phyloP scores from a whole-genome alignment of 768 basidiomycete genomes.

The Hygrocybe punicea region DNA sequence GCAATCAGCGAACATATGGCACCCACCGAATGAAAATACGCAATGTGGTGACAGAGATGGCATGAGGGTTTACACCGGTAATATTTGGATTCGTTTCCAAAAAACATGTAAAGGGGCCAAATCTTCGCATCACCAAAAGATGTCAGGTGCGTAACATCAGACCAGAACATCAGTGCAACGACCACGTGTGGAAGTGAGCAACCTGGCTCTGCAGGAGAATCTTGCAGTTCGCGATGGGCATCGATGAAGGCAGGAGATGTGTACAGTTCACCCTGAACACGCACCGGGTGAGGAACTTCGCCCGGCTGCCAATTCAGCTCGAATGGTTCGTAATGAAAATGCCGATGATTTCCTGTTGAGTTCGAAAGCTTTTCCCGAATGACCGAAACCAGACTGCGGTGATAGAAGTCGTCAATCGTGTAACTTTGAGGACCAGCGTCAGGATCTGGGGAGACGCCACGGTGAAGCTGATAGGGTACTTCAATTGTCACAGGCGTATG shows the following conservation, averaged over 20 bases:
- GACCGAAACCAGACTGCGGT: slow-evolving; percentile 11
- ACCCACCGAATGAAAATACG: slow-evolving; percentile 37
- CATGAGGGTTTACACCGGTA: slow-evolving; percentile 24
- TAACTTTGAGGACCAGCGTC: slow-evolving; percentile 6
- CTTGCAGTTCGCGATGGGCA: slow-evolving; percentile 8
- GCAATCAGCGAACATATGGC: neutral
- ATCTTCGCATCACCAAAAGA: slow-evolving; percentile 33
- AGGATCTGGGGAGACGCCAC: neutral
- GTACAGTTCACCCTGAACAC: neutral
- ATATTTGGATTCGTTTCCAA: slow-evolving; percentile 41
- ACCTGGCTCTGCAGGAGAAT: neutral
- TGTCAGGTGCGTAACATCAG: slow-evolving; percentile 35
- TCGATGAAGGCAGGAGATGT: neutral
- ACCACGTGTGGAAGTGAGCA: neutral
- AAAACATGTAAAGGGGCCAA: slow-evolving; percentile 41
- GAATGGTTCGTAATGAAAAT: slow-evolving; percentile 18
- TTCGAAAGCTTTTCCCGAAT: slow-evolving; percentile 15
- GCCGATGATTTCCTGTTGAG: neutral
- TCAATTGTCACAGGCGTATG: neutral
- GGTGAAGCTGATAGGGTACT: neutral
- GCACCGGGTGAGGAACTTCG: neutral
- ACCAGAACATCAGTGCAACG: slow-evolving; percentile 8
- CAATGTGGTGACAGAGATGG: slow-evolving; percentile 36
- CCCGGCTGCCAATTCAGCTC: slow-evolving; percentile 10
- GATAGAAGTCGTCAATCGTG: slow-evolving; percentile 8